These are phyloP conservation scores for Salvia hispanica DNA, from an alignment of 257 asterid genomes.

Conservation along the genomic window DNA sequence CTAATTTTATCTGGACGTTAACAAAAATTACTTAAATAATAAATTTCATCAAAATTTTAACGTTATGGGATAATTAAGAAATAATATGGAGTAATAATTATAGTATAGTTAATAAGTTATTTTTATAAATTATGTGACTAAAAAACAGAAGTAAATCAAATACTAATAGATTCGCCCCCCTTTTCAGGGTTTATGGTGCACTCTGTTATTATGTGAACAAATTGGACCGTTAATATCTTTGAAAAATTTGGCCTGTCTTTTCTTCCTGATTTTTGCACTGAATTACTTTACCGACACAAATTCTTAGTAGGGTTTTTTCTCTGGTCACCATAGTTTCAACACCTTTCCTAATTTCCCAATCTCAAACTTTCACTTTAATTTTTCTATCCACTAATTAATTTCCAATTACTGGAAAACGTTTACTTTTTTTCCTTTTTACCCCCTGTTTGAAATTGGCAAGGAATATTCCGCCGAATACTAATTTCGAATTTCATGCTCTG, in stretches of 20 bases:
- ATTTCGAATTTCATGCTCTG: constrained; percentile 29
- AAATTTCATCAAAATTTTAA: too few relatives aligned
- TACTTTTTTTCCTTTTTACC: background rate
- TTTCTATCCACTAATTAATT: constrained; percentile 23
- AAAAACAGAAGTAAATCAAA: too few relatives aligned
- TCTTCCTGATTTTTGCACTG: background rate
- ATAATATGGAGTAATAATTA: too few relatives aligned
- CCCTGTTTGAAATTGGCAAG: constrained; percentile 23
- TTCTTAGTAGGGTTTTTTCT: constrained; percentile 44
- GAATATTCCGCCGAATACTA: constrained; percentile 24
- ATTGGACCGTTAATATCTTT: constrained; percentile 19
- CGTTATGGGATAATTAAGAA: too few relatives aligned
- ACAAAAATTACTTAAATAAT: too few relatives aligned
- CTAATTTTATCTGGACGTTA: too few relatives aligned
- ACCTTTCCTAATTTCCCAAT: constrained; percentile 14
- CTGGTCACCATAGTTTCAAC: constrained; percentile 28
- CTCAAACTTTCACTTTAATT: background rate
- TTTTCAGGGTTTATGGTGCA: too few relatives aligned
- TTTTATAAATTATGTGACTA: too few relatives aligned
- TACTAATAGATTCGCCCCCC: too few relatives aligned
- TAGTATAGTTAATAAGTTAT: too few relatives aligned
- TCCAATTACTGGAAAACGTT: constrained; percentile 21
- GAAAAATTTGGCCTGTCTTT: too few relatives aligned
- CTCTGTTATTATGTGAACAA: background rate
- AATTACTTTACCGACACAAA: constrained; percentile 30